A percentile compares a stretch with the other conserved stretches of the same genome.
Evolutionary conservation across 2,329 filamentous ascomycete genomes (phyloP).

Genomic region (Cytospora schulzeri): DNA sequence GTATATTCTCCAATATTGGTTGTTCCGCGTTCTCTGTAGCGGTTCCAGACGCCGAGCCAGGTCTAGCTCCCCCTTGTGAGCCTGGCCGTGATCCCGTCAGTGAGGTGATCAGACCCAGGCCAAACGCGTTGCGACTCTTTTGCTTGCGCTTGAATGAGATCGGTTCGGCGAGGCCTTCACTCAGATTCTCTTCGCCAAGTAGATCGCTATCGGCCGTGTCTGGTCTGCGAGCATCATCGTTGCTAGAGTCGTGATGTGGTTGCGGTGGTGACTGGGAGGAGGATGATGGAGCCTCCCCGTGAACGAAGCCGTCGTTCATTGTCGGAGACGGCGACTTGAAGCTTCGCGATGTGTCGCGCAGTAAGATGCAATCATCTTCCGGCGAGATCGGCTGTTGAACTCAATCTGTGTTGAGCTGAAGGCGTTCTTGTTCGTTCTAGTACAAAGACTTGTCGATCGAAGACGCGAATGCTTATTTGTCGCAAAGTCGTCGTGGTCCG

Average conservation of each 20-base stretch:
- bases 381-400: slow-evolving; percentile 14
- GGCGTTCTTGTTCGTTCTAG: not conserved
- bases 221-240: slow-evolving; percentile 42
- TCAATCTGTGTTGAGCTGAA: slow-evolving; percentile 8
- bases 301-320: slow-evolving; percentile 29
- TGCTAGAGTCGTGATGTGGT: slow-evolving; percentile 46
- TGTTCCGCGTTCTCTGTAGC: slow-evolving; percentile 11
- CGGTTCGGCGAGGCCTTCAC: slow-evolving; percentile 50
- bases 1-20: slow-evolving; percentile 3
- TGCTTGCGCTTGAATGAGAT: slow-evolving; percentile 74
- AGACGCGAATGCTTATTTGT: not conserved
- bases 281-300: slow-evolving; percentile 36
- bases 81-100: slow-evolving; percentile 40
- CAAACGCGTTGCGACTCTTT: slow-evolving; percentile 47
- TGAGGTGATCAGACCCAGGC: slow-evolving; percentile 51
- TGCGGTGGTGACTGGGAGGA: slow-evolving; percentile 34
- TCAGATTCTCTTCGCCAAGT: slow-evolving; percentile 60
- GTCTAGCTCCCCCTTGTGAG: slow-evolving; percentile 12
- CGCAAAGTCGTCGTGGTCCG: not conserved
- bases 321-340: slow-evolving; percentile 22
- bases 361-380: slow-evolving; percentile 23
- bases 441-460: not conserved
- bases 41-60: slow-evolving; percentile 4
- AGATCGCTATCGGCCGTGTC: slow-evolving; percentile 41
- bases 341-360: slow-evolving; percentile 15